These are phyloP conservation scores for Naegleria gruberi DNA, from an alignment of 208 protist genomes.

Conservation along the genomic window DNA sequence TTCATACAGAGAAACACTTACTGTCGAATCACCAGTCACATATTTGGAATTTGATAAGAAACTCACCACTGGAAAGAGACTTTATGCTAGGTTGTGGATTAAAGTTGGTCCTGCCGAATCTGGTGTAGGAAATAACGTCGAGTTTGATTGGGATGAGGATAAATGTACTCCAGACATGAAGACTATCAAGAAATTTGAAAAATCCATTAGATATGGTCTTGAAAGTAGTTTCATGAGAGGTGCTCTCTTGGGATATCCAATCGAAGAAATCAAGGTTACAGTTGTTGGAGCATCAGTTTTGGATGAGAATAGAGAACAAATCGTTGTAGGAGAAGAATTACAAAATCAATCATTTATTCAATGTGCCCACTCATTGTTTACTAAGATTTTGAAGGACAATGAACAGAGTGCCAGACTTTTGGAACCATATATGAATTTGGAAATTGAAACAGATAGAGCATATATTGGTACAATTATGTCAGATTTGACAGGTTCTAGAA, in stretches of 20 bases:
- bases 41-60: background rate
- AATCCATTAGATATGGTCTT: background rate
- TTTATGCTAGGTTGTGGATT: background rate
- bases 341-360: background rate
- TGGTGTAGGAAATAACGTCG: background rate
- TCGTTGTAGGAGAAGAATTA: background rate
- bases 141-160: background rate
- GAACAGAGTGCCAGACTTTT: background rate
- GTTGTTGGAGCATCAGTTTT: background rate
- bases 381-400: background rate
- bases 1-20: background rate
- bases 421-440: conserved; percentile 20
- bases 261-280: background rate
- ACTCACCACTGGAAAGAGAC: background rate
- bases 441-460: background rate
- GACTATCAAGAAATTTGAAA: background rate
- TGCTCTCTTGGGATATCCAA: background rate
- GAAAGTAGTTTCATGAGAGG: conserved; percentile 7
- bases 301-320: background rate
- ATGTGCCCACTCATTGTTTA: background rate
- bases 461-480: background rate
- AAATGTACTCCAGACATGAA: background rate
- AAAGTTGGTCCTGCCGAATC: background rate
- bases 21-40: background rate
- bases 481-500: conserved; percentile 3